Evolutionary conservation across 805 yeast species (phyloP), one percentile per base, ranked within the genome.

Genomic region (Metschnikowia sp.): DNA sequence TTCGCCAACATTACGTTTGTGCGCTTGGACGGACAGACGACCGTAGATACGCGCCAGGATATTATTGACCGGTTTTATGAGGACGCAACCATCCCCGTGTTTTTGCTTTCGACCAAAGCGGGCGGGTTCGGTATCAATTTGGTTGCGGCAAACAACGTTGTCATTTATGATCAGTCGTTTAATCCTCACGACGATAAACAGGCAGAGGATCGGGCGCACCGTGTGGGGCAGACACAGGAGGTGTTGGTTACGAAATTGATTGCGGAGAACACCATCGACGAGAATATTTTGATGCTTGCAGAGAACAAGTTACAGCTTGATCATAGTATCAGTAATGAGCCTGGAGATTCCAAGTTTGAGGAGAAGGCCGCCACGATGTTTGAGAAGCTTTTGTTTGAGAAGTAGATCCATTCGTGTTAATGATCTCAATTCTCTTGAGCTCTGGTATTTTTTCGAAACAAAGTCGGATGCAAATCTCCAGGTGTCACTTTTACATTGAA

Each of bases 71-170:
- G 81, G 56, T 94, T 87, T 62, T 85, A 89, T 59, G 90, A 87
- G 32, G 96, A 90, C 51, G 78, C 79, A 0, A 74, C 81, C 5
- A 88, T 94, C 53, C 92, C 96, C 0, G 85, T 94, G 3, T 92
- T 94, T 60, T 72, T 94, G 42, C 72, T 94, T 38, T 88, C 97
- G 10, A 94, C 99, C 3, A 89, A 88, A 63, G 98, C 99, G 0
- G 99, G 99, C 62, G 99, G 99, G 1, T 94, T 94, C 68, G 99
- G 99, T 48, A 94, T 94, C 68, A 94, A 94, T 61, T 76, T 94
- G 58, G 94, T 96, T 1, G 94, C 96, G 61, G 98, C 99, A 8
- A 92, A 89, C 62, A 82, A 84, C 51, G 99, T 94, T 2, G 76
- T 94, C 44, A 87, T 94, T 31, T 91, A 84, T 62, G 99, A 94